Percentiles rank a stretch among this genome's conserved stretches.
Evolutionary conservation across 1,284 basidiomycete genomes (phyloP).

Genomic region (Mycosarcoma mackinlayi): DNA sequence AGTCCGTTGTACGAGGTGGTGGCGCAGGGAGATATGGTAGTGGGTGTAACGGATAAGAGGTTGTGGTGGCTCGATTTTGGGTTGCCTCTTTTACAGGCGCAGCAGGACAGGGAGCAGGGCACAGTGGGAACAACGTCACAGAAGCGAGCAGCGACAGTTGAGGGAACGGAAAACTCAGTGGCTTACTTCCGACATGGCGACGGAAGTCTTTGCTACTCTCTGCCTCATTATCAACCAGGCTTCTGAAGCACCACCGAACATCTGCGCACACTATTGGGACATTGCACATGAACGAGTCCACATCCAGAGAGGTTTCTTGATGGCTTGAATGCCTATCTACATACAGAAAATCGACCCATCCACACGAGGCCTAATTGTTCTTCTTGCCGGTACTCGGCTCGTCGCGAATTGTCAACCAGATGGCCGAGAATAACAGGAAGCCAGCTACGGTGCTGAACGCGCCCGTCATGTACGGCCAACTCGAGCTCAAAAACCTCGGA

Average conservation of each 20-base stretch:
- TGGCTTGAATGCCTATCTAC: no score
- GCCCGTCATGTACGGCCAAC: conserved; percentile 93
- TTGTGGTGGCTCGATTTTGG: conserved; percentile 46
- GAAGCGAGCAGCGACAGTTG: not conserved
- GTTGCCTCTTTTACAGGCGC: not conserved
- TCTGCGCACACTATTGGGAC: not conserved
- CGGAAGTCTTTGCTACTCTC: conserved; percentile 7
- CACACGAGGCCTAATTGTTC: conserved; percentile 24
- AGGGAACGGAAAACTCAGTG: conserved; percentile 1
- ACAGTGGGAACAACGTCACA: no score
- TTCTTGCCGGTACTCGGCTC: conserved; percentile 21
- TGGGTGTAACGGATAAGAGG: conserved; percentile 33
- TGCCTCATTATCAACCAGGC: not conserved
- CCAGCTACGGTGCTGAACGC: conserved; percentile 85
- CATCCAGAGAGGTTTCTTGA: no score
- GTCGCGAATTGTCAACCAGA: conserved; percentile 75
- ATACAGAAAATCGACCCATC: no score
- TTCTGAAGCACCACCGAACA: not conserved
- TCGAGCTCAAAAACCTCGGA: conserved; percentile 89
- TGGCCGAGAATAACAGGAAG: conserved; percentile 82
- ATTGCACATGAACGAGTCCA: not conserved
- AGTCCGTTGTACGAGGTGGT: conserved; percentile 30
- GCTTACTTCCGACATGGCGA: conserved; percentile 23
- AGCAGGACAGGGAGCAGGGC: not conserved
- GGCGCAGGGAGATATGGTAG: conserved; percentile 15